phyloP scores from a whole-genome alignment of 164 flowering plant genomes.

The Vitis rotundifolia region DNA sequence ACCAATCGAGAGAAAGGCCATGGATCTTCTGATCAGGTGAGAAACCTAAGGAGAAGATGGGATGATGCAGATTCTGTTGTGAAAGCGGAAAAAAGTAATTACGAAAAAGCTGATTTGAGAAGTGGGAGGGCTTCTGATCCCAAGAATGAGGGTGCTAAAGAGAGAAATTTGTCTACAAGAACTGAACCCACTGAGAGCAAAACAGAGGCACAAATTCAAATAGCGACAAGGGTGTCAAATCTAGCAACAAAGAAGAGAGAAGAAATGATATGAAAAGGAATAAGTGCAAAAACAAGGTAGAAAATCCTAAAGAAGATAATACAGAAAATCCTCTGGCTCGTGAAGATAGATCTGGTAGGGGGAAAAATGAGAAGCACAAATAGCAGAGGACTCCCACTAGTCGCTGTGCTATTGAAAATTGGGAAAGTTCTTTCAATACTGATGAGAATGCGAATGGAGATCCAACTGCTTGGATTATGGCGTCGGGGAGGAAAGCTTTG shows the following conservation, averaged over 20 bases:
- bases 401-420: conserved; percentile 43
- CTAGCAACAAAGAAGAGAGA: conserved; percentile 61
- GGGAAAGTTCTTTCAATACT: conserved; percentile 45
- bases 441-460: conserved; percentile 80
- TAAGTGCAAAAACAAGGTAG: conserved; percentile 51
- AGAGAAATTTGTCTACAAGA: conserved; percentile 39
- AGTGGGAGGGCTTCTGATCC: conserved; percentile 54
- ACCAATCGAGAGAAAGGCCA: conserved; percentile 58
- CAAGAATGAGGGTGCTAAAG: conserved; percentile 53
- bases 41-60: conserved; percentile 67
- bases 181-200: conserved; percentile 47
- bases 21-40: conserved; percentile 57
- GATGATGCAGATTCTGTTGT: conserved; percentile 58
- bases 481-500: conserved; percentile 37
- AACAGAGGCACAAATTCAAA: conserved; percentile 40
- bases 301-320: conserved; percentile 54
- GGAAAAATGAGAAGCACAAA: conserved; percentile 59
- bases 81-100: conserved; percentile 46
- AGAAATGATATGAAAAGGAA: conserved; percentile 56
- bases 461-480: conserved; percentile 48
- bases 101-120: conserved; percentile 49
- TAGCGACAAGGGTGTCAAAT: conserved; percentile 48
- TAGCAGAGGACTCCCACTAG: conserved; percentile 39
- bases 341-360: conserved; percentile 55
- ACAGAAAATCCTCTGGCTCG: conserved; percentile 34